These are phyloP conservation scores for Penicillium lagena DNA, from an alignment of 495 filamentous ascomycete species.

Conservation along the genomic window DNA sequence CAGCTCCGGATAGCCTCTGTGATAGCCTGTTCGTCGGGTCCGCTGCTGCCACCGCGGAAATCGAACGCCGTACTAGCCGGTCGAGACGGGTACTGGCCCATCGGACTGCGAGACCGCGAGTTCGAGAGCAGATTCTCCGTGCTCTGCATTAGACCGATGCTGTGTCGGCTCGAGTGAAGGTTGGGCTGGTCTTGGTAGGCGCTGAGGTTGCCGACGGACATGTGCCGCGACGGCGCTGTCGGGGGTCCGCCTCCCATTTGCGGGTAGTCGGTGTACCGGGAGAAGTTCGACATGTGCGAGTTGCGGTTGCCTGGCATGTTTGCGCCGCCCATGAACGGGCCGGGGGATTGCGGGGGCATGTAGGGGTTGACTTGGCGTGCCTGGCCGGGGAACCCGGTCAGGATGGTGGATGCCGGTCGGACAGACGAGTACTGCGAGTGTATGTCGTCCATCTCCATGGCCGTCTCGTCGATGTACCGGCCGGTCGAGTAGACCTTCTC, in stretches of 20 bases:
- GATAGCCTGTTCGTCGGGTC: conserved; percentile 68
- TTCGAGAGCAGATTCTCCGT: conserved; percentile 54
- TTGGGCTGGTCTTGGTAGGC: conserved; percentile 47
- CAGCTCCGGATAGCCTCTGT: conserved; percentile 75
- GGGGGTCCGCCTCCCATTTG: conserved; percentile 29
- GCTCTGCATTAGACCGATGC: conserved; percentile 46
- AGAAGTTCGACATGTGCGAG: conserved; percentile 51
- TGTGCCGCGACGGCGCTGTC: conserved; percentile 40
- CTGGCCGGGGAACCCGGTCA: conserved; percentile 75
- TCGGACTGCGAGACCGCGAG: conserved; percentile 48
- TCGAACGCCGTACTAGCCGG: conserved; percentile 62
- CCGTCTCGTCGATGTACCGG: conserved; percentile 55
- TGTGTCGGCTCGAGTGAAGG: conserved; percentile 36
- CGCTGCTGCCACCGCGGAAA: conserved; percentile 56
- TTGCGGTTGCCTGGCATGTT: conserved; percentile 45
- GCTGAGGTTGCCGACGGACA: conserved; percentile 57
- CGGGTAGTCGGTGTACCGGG: conserved; percentile 46
- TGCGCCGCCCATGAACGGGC: conserved; percentile 47
- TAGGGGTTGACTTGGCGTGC: conserved; percentile 50
- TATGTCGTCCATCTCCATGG: conserved; percentile 95
- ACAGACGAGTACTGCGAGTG: conserved; percentile 93
- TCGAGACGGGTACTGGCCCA: conserved; percentile 42
- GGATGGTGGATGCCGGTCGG: conserved; percentile 84
- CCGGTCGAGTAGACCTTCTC: conserved; percentile 57
- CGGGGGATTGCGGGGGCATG: conserved; percentile 77